These are phyloP conservation scores for Pythium phragmitis DNA, from an alignment of 352 stramenopile genomes.

Conservation along the genomic window DNA sequence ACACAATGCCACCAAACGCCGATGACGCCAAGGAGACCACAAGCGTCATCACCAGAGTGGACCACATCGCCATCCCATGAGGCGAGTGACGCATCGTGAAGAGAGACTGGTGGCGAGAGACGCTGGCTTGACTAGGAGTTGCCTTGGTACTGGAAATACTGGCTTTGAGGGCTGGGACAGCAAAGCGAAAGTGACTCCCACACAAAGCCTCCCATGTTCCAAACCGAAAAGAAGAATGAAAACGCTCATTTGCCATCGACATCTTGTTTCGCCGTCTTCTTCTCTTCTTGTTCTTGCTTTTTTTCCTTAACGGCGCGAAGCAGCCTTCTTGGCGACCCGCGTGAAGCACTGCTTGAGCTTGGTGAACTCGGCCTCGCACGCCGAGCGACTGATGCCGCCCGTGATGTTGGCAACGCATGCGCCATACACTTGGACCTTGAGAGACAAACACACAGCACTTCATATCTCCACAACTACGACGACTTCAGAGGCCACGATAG, in stretches of 20 bases:
- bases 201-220: too few relatives aligned
- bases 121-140: too few relatives aligned
- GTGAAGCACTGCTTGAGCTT: constrained; percentile 72
- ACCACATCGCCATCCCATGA: neutral
- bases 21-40: neutral
- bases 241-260: neutral
- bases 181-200: too few relatives aligned
- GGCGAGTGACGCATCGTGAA: neutral
- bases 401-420: constrained; percentile 69
- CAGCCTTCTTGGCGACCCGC: constrained; percentile 39
- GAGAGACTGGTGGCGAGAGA: too few relatives aligned
- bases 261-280: constrained; percentile 6
- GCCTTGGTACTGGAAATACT: too few relatives aligned
- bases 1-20: neutral
- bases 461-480: constrained; percentile 3
- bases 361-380: constrained; percentile 71
- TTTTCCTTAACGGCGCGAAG: constrained; percentile 1
- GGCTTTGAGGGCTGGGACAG: too few relatives aligned
- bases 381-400: constrained; percentile 45
- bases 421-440: constrained; percentile 77
- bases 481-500: constrained; percentile 1
- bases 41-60: neutral
- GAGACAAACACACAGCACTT: neutral
- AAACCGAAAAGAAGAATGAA: neutral
- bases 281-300: neutral